Evolutionary conservation across 1,284 basidiomycete species (phyloP).

Genomic region (Ceratobasidium papillatum): DNA sequence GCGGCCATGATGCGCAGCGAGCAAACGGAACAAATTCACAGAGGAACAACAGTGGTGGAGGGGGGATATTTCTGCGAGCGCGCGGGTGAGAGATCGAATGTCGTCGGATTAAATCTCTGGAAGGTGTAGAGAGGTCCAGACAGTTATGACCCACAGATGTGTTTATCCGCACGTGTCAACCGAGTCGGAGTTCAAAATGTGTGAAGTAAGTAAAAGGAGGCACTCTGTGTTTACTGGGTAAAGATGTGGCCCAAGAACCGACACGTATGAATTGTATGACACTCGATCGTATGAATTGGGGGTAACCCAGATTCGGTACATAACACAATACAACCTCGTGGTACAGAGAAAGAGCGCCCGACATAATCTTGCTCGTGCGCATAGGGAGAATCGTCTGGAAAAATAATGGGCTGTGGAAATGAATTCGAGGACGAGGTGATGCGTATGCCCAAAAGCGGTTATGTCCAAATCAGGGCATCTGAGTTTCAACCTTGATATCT

Average conservation of each 20-base stretch:
- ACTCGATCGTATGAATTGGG: background rate
- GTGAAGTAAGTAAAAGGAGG: background rate
- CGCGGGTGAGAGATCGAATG: background rate
- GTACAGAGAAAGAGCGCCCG: background rate
- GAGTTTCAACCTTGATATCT: conserved; percentile 22
- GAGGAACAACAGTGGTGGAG: background rate
- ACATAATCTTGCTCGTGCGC: too few species aligned
- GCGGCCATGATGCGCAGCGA: background rate
- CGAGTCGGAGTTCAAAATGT: conserved; percentile 11
- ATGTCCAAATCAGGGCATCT: conserved; percentile 17
- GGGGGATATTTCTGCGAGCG: background rate
- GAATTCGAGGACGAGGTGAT: background rate
- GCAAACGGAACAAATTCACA: background rate
- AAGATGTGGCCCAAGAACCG: background rate
- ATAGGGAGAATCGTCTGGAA: too few species aligned
- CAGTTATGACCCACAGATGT: background rate
- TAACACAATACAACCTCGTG: background rate
- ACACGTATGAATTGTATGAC: background rate
- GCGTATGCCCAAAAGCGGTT: background rate
- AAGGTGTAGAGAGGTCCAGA: background rate
- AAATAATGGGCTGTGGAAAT: too few species aligned
- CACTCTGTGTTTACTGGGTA: background rate
- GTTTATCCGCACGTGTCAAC: conserved; percentile 12
- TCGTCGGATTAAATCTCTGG: conserved; percentile 4
- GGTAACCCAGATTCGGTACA: background rate